Conservation (phyloP, 805 yeast genomes). For the Wickerhamiella brachini region DNA sequence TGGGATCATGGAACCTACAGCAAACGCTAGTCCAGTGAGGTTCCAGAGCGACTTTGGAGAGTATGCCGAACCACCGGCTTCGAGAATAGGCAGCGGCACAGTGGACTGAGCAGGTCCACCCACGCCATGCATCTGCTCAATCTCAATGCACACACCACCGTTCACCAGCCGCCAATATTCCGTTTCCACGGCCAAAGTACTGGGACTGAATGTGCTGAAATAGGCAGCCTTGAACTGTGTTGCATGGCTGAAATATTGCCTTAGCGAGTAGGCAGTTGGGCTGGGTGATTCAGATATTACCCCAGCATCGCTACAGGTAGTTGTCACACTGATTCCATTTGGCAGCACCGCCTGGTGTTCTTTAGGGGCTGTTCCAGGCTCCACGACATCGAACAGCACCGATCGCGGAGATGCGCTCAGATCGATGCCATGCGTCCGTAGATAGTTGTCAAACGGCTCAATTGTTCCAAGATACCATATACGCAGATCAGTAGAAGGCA, state of each 20-base stretch:
- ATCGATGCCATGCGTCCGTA: conserved; percentile 19
- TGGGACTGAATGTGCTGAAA: background rate
- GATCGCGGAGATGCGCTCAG: conserved; percentile 1
- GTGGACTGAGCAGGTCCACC: background rate
- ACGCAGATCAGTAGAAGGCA: conserved; percentile 52
- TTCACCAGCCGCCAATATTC: conserved; percentile 6
- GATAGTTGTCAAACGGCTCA: conserved; percentile 24
- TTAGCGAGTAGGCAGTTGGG: conserved; percentile 2
- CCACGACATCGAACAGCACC: conserved; percentile 37
- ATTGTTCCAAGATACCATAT: conserved; percentile 32
- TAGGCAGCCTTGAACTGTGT: background rate
- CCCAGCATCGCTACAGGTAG: background rate
- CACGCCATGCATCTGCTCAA: conserved; percentile 4
- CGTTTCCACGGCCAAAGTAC: background rate
- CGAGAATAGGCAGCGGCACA: background rate
- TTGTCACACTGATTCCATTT: conserved; percentile 2
- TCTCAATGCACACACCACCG: conserved; percentile 2
- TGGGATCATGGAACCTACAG: conserved; percentile 52
- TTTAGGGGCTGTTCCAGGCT: conserved; percentile 24
- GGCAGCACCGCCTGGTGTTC: conserved; percentile 28
- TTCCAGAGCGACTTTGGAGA: conserved; percentile 41
- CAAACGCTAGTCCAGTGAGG: conserved; percentile 55
- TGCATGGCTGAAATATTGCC: conserved; percentile 5
- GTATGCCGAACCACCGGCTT: background rate
- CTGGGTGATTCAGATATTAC: background rate